phyloP scores from a whole-genome alignment of 1,139 yeast species.

The Spathaspora sp. region DNA sequence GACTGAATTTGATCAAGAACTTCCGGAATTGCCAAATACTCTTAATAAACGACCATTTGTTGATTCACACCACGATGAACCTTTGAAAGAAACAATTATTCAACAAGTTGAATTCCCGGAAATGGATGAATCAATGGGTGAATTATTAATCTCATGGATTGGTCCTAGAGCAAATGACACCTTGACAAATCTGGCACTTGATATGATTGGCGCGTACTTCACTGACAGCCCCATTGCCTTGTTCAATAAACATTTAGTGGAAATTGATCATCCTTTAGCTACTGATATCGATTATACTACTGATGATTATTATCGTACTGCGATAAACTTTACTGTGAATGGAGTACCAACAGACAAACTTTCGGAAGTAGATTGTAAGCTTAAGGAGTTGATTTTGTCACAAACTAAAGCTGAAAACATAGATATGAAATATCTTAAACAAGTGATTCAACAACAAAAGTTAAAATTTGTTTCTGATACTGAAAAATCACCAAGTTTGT shows the following conservation, averaged over 20 bases:
- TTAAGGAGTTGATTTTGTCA: slow-evolving; percentile 49
- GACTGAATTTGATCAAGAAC: slow-evolving; percentile 59
- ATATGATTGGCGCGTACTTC: slow-evolving; percentile 71
- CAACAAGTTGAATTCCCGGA: slow-evolving; percentile 80
- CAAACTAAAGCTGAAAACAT: slow-evolving; percentile 52
- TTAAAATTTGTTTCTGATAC: slow-evolving; percentile 62
- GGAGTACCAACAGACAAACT: slow-evolving; percentile 78
- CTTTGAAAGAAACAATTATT: slow-evolving; percentile 40
- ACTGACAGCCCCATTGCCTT: slow-evolving; percentile 74
- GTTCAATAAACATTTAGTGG: slow-evolving; percentile 68
- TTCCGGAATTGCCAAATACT: slow-evolving; percentile 40
- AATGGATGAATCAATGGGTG: slow-evolving; percentile 83
- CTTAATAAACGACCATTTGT: slow-evolving; percentile 71
- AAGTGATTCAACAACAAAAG: slow-evolving; percentile 63
- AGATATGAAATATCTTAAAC: slow-evolving; percentile 65
- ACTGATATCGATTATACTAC: slow-evolving; percentile 68
- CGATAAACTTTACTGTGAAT: slow-evolving; percentile 55
- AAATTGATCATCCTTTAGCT: slow-evolving; percentile 80
- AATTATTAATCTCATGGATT: slow-evolving; percentile 72
- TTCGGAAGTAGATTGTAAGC: slow-evolving; percentile 48
- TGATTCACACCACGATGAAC: slow-evolving; percentile 57
- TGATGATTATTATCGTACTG: slow-evolving; percentile 65
- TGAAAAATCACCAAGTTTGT: slow-evolving; percentile 62
- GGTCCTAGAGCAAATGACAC: slow-evolving; percentile 68
- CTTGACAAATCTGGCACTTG: slow-evolving; percentile 63